Percentiles rank a stretch among this genome's conserved stretches.
Evolutionary conservation across 176 grass and related monocot genomes (phyloP).

Genomic region (Oryza longistaminata): DNA sequence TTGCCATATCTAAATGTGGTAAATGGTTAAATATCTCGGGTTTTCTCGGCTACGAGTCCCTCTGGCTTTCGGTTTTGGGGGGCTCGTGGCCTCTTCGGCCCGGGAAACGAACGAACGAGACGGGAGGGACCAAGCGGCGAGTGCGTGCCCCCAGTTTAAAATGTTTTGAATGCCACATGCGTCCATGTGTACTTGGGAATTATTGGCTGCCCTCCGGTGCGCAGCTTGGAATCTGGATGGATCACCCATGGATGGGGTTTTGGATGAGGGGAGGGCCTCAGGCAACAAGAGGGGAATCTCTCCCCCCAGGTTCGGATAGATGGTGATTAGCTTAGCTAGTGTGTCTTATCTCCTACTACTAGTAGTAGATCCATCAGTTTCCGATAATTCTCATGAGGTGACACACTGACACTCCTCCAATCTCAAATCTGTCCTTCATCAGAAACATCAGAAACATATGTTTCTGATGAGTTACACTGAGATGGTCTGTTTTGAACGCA

Average conservation of each 20-base stretch:
- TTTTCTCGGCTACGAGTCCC: too few species aligned
- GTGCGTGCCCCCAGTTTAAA: constrained; percentile 20
- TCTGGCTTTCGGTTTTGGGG: neutral
- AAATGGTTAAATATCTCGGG: too few species aligned
- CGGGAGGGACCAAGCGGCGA: constrained; percentile 22
- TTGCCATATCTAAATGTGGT: too few species aligned
- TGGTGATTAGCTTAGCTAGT: neutral
- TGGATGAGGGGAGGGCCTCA: constrained; percentile 27
- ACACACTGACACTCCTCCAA: neutral
- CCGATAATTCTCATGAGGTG: neutral
- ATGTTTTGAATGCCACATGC: constrained; percentile 56
- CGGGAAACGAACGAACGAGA: neutral
- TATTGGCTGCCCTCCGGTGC: constrained; percentile 36
- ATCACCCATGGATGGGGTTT: constrained; percentile 27
- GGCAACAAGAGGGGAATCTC: neutral
- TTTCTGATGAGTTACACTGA: neutral
- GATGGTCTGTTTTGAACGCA: neutral
- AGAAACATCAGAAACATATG: too few species aligned
- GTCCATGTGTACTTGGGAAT: constrained; percentile 50
- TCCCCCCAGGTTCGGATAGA: neutral
- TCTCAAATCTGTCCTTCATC: neutral
- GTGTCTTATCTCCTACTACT: neutral
- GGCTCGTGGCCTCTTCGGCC: neutral
- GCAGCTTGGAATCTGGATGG: constrained; percentile 7
- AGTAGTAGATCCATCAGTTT: neutral